These are phyloP conservation scores for Calamus simplicifolius DNA, from an alignment of 176 grass and related monocot genomes.

Conservation along the genomic window DNA sequence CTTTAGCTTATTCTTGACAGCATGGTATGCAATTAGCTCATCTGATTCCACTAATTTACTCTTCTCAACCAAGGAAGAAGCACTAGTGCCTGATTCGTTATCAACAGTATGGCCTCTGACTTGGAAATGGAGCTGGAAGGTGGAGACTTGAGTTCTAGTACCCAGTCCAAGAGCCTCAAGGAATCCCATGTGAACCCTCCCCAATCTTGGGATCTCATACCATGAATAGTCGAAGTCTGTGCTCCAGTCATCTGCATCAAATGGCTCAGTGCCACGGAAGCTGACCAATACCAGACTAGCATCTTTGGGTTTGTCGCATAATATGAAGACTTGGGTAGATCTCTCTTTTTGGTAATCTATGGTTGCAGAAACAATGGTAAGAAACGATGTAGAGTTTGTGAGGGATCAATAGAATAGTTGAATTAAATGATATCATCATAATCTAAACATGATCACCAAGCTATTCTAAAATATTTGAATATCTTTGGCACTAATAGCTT, in stretches of 20 bases:
- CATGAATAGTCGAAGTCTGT: conserved; percentile 33
- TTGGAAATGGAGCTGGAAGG: conserved; percentile 1
- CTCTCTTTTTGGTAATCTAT: conserved; percentile 17
- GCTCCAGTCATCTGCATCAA: conserved; percentile 17
- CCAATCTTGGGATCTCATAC: conserved; percentile 26
- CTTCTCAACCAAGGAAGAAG: not conserved
- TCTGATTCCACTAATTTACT: not conserved
- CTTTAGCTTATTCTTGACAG: conserved; percentile 17
- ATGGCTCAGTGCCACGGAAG: conserved; percentile 34
- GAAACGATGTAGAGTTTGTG: not conserved
- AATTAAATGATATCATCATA: too few relatives aligned
- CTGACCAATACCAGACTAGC: conserved; percentile 20
- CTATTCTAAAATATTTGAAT: too few relatives aligned
- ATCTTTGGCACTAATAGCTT: too few relatives aligned
- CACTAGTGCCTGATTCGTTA: too few relatives aligned
- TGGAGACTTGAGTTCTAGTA: conserved; percentile 3
- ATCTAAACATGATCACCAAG: too few relatives aligned
- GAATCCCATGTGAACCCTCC: conserved; percentile 33
- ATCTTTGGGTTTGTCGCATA: conserved; percentile 39
- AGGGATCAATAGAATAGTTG: too few relatives aligned
- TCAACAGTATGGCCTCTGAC: not conserved
- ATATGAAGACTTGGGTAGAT: conserved; percentile 30
- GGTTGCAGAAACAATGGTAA: not conserved
- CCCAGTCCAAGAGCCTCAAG: conserved; percentile 36
- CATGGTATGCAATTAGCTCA: conserved; percentile 20